Evolutionary conservation across 345 rosid genomes (phyloP).

Genomic region (Euphorbia peplus): DNA sequence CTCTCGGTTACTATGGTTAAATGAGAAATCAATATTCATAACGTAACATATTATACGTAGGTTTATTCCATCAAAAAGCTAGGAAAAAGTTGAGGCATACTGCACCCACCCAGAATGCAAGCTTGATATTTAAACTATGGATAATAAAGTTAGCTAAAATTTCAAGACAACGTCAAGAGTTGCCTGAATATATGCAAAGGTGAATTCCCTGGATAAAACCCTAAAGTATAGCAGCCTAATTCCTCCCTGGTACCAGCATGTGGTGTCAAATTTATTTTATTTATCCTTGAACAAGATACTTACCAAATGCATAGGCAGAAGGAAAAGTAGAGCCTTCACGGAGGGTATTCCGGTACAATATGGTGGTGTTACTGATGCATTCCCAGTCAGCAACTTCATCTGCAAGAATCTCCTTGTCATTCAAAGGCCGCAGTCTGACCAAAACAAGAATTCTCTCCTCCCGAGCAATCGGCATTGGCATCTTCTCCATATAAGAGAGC

Average conservation of each 20-base stretch:
- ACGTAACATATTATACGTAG: neutral
- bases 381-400: conserved; percentile 95
- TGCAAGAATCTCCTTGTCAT: conserved; percentile 67
- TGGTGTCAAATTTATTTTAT: neutral
- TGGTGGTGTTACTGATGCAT: conserved; percentile 79
- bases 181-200: neutral
- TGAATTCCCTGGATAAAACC: conserved; percentile 5
- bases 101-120: neutral
- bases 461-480: conserved; percentile 50
- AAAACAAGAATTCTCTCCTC: conserved; percentile 91
- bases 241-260: neutral
- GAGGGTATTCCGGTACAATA: conserved; percentile 84
- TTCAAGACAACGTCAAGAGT: conserved; percentile 1
- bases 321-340: conserved; percentile 96
- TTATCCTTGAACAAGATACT: conserved; percentile 15
- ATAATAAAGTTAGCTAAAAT: neutral
- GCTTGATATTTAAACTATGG: neutral
- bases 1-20: conserved; percentile 2
- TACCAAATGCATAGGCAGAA: conserved; percentile 85
- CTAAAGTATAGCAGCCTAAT: conserved; percentile 5
- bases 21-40: neutral
- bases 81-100: neutral
- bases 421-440: conserved; percentile 94
- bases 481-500: conserved; percentile 65
- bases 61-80: neutral